Base-by-base conservation (phyloP, 345 rosid genomes). In the Aegle marmelos region DNA sequence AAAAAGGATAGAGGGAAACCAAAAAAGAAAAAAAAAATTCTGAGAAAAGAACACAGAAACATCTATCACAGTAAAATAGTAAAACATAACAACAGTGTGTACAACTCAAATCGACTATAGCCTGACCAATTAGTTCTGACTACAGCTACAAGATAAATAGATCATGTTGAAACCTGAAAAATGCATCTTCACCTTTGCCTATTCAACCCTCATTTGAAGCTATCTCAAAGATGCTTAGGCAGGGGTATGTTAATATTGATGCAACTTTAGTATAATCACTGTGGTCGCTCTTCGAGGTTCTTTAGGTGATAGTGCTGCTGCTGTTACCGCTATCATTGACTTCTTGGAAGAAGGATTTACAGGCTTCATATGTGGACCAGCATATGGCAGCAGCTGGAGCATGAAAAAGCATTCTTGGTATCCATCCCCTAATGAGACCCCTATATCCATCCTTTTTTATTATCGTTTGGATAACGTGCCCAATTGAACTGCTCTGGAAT, bases 321-420 rank as follows among this genome's bases (percentile, higher is more conserved):
- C 83, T 76, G 79, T 77, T 83, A 41, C 61, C 73, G 76, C 76
- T 79, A 31, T 62, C 85, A 58, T 91, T 91, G 76, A 86, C 79
- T 68, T 90, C 86, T 67, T 91, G 86, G 69, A 97, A 97, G 78
- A 94, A 94, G 13, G 88, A 48, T 82, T 97, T 97, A 3, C 84
- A 83, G 11, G 93, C 87, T 87, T 97, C 98, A 65, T 97, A 97
- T 5, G 93, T 90, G 17, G 98, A 91, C 99, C 99, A 97, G 79
- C 98, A 93, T 77, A 94, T 97, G 4, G 99, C 98, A 39, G 99
- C 98, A 75, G 99, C 99, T n/a, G 98, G 99, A 56, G 98, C 98
- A 78, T 97, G 99, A 90, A 97, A 97, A 37, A 97, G 91, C 96
- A 93, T 97, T 89, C 99, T 88, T 1, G 98, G 99, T 59, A 86